A percentile compares a stretch with the other conserved stretches of the same genome.
These are phyloP conservation scores for Eleusine coracana DNA, from an alignment of 176 grass and related monocot genomes.

Conservation along the genomic window DNA sequence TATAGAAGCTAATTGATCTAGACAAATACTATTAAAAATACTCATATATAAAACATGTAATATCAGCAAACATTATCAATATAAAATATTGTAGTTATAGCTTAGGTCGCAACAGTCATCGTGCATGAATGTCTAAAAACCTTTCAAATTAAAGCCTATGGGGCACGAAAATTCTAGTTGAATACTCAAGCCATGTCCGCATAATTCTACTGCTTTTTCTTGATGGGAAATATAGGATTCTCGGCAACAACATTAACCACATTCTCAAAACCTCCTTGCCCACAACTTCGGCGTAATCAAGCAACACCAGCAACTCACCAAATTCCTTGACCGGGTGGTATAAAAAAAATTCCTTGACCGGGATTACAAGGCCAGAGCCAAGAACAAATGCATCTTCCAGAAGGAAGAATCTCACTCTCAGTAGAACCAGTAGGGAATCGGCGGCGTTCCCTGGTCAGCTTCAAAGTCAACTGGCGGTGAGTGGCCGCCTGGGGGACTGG, in stretches of 20 bases:
- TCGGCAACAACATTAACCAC: background rate
- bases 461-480: constrained; percentile 53
- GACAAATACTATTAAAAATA: too few species aligned
- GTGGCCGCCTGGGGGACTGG: constrained; percentile 32
- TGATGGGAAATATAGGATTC: background rate
- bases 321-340: constrained; percentile 14
- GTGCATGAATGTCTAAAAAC: too few species aligned
- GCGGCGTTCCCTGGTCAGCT: constrained; percentile 39
- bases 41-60: too few species aligned
- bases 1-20: too few species aligned
- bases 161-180: background rate
- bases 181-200: background rate
- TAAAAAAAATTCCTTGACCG: constrained; percentile 13
- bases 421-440: constrained; percentile 35
- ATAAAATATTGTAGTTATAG: too few species aligned
- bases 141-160: too few species aligned
- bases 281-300: constrained; percentile 34
- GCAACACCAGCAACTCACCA: background rate
- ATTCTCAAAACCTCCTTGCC: background rate
- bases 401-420: constrained; percentile 18
- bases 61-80: too few species aligned
- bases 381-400: constrained; percentile 32
- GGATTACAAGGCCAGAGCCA: constrained; percentile 23
- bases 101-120: too few species aligned
- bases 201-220: background rate